A percentile compares a stretch with the other conserved stretches of the same genome.
Conservation (phyloP, 2,329 filamentous ascomycete species). For the Xylaria digitata region DNA sequence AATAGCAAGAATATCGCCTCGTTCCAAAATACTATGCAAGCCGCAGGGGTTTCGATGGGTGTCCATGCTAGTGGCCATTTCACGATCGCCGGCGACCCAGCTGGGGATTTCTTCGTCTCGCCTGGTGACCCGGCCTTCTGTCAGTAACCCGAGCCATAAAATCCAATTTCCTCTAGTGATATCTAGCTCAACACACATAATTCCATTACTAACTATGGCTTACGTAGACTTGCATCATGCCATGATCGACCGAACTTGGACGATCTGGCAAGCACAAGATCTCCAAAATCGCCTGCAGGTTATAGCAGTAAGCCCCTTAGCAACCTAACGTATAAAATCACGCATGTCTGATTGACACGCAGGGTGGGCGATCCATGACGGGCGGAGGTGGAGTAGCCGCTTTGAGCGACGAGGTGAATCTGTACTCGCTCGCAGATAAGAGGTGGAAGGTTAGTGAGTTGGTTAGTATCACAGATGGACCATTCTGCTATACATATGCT, state of each 20-base stretch:
- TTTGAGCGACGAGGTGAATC: constrained; percentile 32
- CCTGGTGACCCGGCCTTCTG: constrained; percentile 46
- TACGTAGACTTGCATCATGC: constrained; percentile 34
- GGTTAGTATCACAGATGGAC: constrained; percentile 46
- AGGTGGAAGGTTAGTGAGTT: constrained; percentile 43
- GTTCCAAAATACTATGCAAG: constrained; percentile 54
- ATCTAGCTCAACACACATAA: too few species aligned
- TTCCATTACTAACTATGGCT: neutral
- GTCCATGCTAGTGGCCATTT: constrained; percentile 56
- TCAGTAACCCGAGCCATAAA: constrained; percentile 6
- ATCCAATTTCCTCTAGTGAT: too few species aligned
- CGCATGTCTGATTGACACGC: constrained; percentile 6
- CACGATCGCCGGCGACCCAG: constrained; percentile 53
- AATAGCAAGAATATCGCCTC: constrained; percentile 46
- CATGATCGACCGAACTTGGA: constrained; percentile 38
- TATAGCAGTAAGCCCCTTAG: constrained; percentile 37
- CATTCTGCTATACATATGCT: constrained; percentile 48
- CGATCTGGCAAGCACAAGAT: constrained; percentile 38
- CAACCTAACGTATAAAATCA: neutral
- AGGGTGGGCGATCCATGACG: constrained; percentile 36
- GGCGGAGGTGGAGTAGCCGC: constrained; percentile 23
- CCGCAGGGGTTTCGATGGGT: constrained; percentile 42
- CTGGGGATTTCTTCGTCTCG: constrained; percentile 49
- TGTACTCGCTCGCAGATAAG: constrained; percentile 32
- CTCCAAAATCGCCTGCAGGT: constrained; percentile 35